Evolutionary conservation across 2,329 filamentous ascomycete species (phyloP).

Genomic region (Leptographium wingfieldii): DNA sequence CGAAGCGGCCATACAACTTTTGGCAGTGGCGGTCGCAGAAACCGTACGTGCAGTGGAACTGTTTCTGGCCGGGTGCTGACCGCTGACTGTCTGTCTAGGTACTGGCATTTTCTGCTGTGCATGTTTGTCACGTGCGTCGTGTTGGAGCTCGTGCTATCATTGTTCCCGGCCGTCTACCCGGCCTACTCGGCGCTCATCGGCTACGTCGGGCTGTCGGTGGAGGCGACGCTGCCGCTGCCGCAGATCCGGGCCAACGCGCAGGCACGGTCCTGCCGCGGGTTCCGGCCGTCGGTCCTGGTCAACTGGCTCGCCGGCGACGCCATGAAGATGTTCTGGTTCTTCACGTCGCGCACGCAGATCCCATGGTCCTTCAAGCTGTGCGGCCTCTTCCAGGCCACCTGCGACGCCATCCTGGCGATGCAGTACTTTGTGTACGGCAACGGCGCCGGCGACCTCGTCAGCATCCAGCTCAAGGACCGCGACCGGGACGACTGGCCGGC

Average conservation of each 20-base stretch:
- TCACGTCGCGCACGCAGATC: slow-evolving; percentile 56
- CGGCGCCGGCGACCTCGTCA: slow-evolving; percentile 26
- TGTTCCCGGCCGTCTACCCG: slow-evolving; percentile 43
- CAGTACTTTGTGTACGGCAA: slow-evolving; percentile 63
- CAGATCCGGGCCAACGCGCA: slow-evolving; percentile 63
- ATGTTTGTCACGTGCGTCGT: slow-evolving; percentile 48
- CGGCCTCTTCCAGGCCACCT: slow-evolving; percentile 67
- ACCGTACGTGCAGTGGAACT: slow-evolving; percentile 34
- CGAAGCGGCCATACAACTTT: slow-evolving; percentile 57
- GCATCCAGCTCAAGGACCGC: not conserved
- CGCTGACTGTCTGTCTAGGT: slow-evolving; percentile 28
- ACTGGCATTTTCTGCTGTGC: slow-evolving; percentile 67
- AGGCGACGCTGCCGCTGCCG: slow-evolving; percentile 70
- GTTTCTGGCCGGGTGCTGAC: too few species aligned
- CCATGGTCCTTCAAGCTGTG: slow-evolving; percentile 73
- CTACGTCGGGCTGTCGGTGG: slow-evolving; percentile 62
- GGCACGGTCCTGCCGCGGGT: slow-evolving; percentile 60
- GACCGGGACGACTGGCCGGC: not conserved
- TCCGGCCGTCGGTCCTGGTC: slow-evolving; percentile 60
- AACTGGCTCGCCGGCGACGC: slow-evolving; percentile 71
- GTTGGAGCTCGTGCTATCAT: slow-evolving; percentile 54
- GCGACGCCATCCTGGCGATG: slow-evolving; percentile 60
- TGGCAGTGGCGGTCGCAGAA: slow-evolving; percentile 70
- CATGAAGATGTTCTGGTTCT: slow-evolving; percentile 85
- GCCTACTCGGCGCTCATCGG: slow-evolving; percentile 58